A percentile compares a stretch with the other conserved stretches of the same genome.
Evolutionary conservation across 2,329 filamentous ascomycete species (phyloP).

Genomic region (Ophiostoma sp.): DNA sequence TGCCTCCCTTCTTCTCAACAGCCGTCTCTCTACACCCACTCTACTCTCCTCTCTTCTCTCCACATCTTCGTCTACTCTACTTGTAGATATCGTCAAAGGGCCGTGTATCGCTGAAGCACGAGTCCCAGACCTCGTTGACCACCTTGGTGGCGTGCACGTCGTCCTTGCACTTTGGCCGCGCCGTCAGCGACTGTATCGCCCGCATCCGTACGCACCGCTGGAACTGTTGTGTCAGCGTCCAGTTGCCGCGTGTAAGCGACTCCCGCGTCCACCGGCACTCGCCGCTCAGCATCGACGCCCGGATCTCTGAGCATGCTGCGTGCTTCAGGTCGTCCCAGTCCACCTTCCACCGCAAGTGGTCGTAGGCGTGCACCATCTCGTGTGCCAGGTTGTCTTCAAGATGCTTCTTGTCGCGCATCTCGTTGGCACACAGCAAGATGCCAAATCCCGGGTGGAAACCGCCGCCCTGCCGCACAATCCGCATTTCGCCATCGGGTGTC

Average conservation of each 20-base stretch:
- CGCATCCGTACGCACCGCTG: slow-evolving; percentile 86
- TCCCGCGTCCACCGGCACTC: slow-evolving; percentile 91
- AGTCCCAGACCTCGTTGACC: slow-evolving; percentile 98
- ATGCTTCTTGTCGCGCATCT: slow-evolving; percentile 75
- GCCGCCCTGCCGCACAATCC: slow-evolving; percentile 66
- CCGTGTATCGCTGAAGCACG: slow-evolving; percentile 89
- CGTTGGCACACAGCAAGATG: slow-evolving; percentile 90
- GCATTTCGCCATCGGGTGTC: slow-evolving; percentile 29
- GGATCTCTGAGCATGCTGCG: slow-evolving; percentile 94
- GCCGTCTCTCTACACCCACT: background rate
- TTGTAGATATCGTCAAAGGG: slow-evolving; percentile 97
- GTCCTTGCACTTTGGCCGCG: slow-evolving; percentile 77
- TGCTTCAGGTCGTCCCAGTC: slow-evolving; percentile 80
- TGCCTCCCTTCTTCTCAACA: background rate
- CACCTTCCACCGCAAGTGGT: slow-evolving; percentile 88
- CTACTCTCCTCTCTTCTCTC: background rate
- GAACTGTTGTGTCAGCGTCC: slow-evolving; percentile 86
- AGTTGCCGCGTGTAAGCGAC: slow-evolving; percentile 80
- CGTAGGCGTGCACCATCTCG: slow-evolving; percentile 98
- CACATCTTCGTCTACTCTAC: slow-evolving; percentile 44
- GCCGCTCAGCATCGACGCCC: slow-evolving; percentile 87
- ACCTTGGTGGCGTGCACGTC: slow-evolving; percentile 82
- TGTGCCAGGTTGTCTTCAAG: slow-evolving; percentile 93
- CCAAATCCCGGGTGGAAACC: slow-evolving; percentile 86
- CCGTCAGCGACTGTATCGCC: slow-evolving; percentile 76